Evolutionary conservation across 495 filamentous ascomycete species (phyloP).

Genomic region (Lentithecium fluviatile): DNA sequence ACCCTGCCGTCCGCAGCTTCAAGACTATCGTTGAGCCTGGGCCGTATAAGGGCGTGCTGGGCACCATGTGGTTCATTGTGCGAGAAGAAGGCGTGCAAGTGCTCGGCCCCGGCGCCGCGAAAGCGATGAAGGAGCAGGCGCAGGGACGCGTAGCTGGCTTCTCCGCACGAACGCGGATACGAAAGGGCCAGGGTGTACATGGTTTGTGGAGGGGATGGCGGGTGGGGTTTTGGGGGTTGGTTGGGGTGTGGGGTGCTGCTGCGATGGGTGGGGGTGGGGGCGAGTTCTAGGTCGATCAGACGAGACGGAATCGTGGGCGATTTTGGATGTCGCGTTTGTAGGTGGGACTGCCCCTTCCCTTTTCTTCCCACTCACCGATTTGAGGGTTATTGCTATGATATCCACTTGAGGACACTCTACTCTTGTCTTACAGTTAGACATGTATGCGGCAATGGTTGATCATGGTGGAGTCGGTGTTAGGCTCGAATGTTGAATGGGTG

Average conservation of each 20-base stretch:
- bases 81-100: slow-evolving; percentile 68
- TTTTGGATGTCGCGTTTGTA: no score
- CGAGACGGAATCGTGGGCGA: no score
- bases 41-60: slow-evolving; percentile 74
- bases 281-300: slow-evolving; percentile 51
- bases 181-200: slow-evolving; percentile 74
- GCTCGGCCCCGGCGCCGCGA: slow-evolving; percentile 44
- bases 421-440: no score
- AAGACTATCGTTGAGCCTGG: slow-evolving; percentile 73
- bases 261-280: slow-evolving; percentile 55
- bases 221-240: slow-evolving; percentile 91
- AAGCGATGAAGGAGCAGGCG: slow-evolving; percentile 41
- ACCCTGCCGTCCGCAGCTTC: slow-evolving; percentile 48
- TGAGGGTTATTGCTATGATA: no score
- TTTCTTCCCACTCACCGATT: no score
- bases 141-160: slow-evolving; percentile 34
- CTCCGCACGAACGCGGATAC: slow-evolving; percentile 47
- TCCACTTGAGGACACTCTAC: no score
- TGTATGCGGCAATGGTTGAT: no score
- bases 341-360: no score
- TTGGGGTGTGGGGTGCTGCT: slow-evolving; percentile 78
- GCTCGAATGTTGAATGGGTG: no score
- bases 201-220: slow-evolving; percentile 93
- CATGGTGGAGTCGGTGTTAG: no score
- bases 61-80: slow-evolving; percentile 84